Evolutionary conservation across 805 yeast species (phyloP).

Genomic region (Starmerella gropengiesseri): DNA sequence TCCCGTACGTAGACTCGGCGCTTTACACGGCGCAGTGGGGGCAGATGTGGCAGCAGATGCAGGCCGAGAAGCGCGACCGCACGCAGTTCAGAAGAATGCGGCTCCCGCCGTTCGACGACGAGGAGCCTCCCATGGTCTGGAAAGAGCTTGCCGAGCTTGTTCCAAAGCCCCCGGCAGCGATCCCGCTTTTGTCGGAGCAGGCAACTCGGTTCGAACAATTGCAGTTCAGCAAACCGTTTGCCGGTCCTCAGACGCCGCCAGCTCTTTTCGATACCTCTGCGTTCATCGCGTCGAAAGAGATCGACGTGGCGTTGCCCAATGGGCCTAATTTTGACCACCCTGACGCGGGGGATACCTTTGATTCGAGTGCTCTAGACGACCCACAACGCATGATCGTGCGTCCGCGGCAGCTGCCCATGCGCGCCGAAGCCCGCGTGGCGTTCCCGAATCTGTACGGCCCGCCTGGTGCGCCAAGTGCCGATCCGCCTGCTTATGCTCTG

Average conservation of each 20-base stretch:
- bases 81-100: constrained; percentile 81
- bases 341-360: constrained; percentile 56
- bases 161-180: constrained; percentile 56
- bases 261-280: constrained; percentile 46
- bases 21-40: constrained; percentile 94
- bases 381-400: constrained; percentile 80
- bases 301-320: constrained; percentile 79
- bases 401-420: constrained; percentile 38
- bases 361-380: constrained; percentile 64
- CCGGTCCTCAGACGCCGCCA: constrained; percentile 8
- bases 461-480: constrained; percentile 30
- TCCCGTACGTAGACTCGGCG: constrained; percentile 85
- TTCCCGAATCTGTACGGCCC: constrained; percentile 79
- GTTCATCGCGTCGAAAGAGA: constrained; percentile 81
- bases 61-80: constrained; percentile 86
- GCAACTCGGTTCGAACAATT: background rate
- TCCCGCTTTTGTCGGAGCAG: background rate
- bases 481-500: constrained; percentile 51
- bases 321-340: constrained; percentile 94
- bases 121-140: constrained; percentile 84
- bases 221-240: constrained; percentile 5
- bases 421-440: constrained; percentile 79
- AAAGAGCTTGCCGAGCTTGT: constrained; percentile 60
- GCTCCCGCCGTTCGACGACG: constrained; percentile 95
- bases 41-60: constrained; percentile 82